Percentiles rank a stretch among this genome's conserved stretches.
Conservation (phyloP, 768 basidiomycete species). For the Guyanaporus albipodus region DNA sequence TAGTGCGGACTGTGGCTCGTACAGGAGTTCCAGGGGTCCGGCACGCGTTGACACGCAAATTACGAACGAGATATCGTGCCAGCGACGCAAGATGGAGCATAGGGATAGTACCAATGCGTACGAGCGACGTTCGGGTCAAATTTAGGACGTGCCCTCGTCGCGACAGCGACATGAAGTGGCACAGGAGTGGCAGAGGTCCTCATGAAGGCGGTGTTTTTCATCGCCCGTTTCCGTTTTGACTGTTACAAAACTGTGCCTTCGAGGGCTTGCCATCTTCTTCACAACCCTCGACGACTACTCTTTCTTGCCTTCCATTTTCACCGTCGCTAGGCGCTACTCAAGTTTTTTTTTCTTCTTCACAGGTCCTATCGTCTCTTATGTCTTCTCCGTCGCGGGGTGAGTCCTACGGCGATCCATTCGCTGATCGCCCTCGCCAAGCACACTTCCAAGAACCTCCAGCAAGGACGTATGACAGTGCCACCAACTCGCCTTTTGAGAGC, state of each 20-base stretch:
- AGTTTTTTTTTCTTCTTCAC: constrained; percentile 2
- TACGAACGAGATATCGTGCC: too few species aligned
- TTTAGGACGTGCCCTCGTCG: not conserved
- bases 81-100: too few species aligned
- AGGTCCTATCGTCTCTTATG: constrained; percentile 19
- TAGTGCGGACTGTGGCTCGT: too few species aligned
- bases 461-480: constrained; percentile 38
- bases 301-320: constrained; percentile 5
- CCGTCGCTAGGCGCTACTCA: constrained; percentile 10
- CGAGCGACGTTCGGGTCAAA: too few species aligned
- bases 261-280: constrained; percentile 14
- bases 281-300: constrained; percentile 19
- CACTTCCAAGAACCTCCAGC: constrained; percentile 57
- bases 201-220: constrained; percentile 23
- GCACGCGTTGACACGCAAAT: too few species aligned
- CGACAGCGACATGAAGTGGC: constrained; percentile 11
- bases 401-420: constrained; percentile 63
- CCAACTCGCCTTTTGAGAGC: constrained; percentile 53
- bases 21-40: too few species aligned
- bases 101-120: too few species aligned
- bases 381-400: constrained; percentile 30
- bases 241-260: constrained; percentile 24
- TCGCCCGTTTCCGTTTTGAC: constrained; percentile 28
- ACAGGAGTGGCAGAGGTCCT: constrained; percentile 30
- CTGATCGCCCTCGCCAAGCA: constrained; percentile 58